Base-by-base conservation (phyloP, 2,329 filamentous ascomycete genomes). In the Epichloe brachyelytri region DNA sequence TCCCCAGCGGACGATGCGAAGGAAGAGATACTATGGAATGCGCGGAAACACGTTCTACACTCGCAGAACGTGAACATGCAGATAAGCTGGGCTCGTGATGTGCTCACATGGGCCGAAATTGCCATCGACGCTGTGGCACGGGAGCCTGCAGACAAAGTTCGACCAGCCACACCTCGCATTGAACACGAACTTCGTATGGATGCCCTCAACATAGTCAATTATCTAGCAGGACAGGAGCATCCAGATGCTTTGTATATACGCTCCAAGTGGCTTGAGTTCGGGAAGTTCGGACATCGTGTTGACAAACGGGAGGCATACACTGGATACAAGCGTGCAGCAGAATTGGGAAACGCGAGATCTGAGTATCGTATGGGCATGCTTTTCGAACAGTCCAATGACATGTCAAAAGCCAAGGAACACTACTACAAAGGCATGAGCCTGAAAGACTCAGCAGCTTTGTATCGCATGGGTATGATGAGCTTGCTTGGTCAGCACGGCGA, bases 311-410 rank as follows among this genome's bases (percentile, higher is more conserved):
- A 96, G 69, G 91, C 93, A 7, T 97, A 94, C 65, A 71, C 82
- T 54, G 86, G 85, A 60, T 98, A 97, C 69, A 82, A 83, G 55
- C 77, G 84, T 60, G 87, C 93, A n/a, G 85, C 88, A 33, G 85
- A 90, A 59, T 83, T 87, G 59, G 88, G 88, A 52, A 95, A 90
- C 69, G 81, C 85, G 20, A 78, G 93, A 59, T 90, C 93, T 19
- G 88, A 97, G 67, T 98, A 98, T 67, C 82, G 93, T 45, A 95
- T 98, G 71, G 93, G 93, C 55, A 98, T 97, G 91, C 85, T 96
- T 52, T 97, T 90, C 65, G 93, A 98, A 69, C 89, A 86, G 65
- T 91, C 89, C 4, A 95, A 95, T 63, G 91, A 98, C 62, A 84
- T 89, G 54, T 78, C 83, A 55, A 96, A 95, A 66, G 93, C 93